Conservation (phyloP, 768 basidiomycete genomes). For the Lactarius tabidus region DNA sequence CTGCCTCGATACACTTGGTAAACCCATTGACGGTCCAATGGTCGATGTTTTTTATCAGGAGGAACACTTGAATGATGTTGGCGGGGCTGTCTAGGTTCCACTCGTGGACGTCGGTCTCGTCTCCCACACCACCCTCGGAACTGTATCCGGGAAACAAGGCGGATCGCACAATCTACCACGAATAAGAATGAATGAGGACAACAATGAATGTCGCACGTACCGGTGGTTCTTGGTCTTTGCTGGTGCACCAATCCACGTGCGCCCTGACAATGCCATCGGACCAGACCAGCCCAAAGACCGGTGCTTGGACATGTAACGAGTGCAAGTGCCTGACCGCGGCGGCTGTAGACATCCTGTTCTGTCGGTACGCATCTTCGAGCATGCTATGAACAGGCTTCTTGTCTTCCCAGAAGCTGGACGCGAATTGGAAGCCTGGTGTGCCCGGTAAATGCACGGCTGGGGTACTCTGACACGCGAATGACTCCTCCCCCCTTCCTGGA, state of each 20-base stretch:
- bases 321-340: slow-evolving; percentile 48
- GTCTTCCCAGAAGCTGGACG: slow-evolving; percentile 55
- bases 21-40: slow-evolving; percentile 47
- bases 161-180: slow-evolving; percentile 43
- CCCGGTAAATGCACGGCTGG: slow-evolving; percentile 46
- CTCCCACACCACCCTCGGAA: slow-evolving; percentile 23
- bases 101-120: slow-evolving; percentile 39
- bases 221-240: slow-evolving; percentile 7
- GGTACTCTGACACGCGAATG: slow-evolving; percentile 50
- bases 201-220: slow-evolving; percentile 1
- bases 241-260: slow-evolving; percentile 52
- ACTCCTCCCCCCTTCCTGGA: slow-evolving; percentile 40
- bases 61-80: slow-evolving; percentile 47
- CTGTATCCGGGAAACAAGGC: slow-evolving; percentile 40
- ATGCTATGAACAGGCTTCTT: slow-evolving; percentile 51
- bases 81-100: slow-evolving; percentile 45
- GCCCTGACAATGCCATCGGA: slow-evolving; percentile 48
- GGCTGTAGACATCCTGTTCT: slow-evolving; percentile 54
- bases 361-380: slow-evolving; percentile 52
- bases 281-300: slow-evolving; percentile 54
- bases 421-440: slow-evolving; percentile 47
- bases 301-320: slow-evolving; percentile 42
- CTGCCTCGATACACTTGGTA: slow-evolving; percentile 37
- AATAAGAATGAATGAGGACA: background rate
- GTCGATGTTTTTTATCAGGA: slow-evolving; percentile 52